Percentiles rank a stretch among this genome's conserved stretches.
Conservation (phyloP, 169 alveolate species). For the Hepatocystis sp. region DNA sequence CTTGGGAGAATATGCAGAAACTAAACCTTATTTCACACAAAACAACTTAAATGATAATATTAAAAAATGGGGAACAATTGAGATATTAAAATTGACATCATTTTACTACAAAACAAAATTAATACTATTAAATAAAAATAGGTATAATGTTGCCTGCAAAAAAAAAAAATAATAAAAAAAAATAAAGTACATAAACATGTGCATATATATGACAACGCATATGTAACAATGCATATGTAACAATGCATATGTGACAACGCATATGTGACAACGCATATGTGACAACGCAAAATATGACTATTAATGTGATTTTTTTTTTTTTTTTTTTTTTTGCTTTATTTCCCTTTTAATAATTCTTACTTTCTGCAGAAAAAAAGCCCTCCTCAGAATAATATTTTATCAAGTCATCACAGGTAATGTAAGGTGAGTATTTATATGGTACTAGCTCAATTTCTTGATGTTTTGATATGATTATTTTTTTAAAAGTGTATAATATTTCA, state of each 20-base stretch:
- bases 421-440: slow-evolving; percentile 44
- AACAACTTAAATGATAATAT: too few relatives aligned
- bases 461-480: slow-evolving; percentile 38
- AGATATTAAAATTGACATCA: too few relatives aligned
- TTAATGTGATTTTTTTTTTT: too few relatives aligned
- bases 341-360: too few relatives aligned
- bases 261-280: too few relatives aligned
- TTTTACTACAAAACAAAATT: too few relatives aligned
- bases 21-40: too few relatives aligned
- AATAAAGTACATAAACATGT: neutral
- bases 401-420: slow-evolving; percentile 42
- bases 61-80: neutral
- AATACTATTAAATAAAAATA: slow-evolving; percentile 35
- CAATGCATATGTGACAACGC: neutral
- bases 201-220: neutral
- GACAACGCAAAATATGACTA: too few relatives aligned
- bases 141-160: slow-evolving; percentile 65
- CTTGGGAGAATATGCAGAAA: too few relatives aligned
- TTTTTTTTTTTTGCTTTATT: too few relatives aligned
- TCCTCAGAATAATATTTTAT: slow-evolving; percentile 59
- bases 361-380: slow-evolving; percentile 68
- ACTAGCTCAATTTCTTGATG: slow-evolving; percentile 34
- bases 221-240: neutral
- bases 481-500: slow-evolving; percentile 57
- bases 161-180: slow-evolving; percentile 13